Evolutionary conservation across 768 basidiomycete genomes (phyloP).

Genomic region (Tulasnella sp.): DNA sequence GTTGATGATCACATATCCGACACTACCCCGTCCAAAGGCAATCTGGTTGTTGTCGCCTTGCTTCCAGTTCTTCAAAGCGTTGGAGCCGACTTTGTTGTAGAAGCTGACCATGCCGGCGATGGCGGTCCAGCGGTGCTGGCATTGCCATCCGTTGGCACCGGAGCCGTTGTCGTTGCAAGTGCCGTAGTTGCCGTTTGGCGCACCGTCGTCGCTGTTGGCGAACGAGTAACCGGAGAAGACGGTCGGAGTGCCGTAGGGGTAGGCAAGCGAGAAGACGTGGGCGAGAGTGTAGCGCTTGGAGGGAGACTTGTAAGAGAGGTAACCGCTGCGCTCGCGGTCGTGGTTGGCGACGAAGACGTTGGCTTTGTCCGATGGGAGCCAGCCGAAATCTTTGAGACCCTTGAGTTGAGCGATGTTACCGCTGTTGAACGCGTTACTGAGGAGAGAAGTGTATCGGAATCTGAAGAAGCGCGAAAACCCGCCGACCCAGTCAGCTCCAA

Average conservation of each 20-base stretch:
- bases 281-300: constrained; percentile 17
- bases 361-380: constrained; percentile 52
- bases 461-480: constrained; percentile 31
- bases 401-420: constrained; percentile 36
- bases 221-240: constrained; percentile 57
- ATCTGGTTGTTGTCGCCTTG: constrained; percentile 57
- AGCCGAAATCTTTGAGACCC: constrained; percentile 43
- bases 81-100: constrained; percentile 25
- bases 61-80: constrained; percentile 47
- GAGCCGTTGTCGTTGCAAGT: constrained; percentile 29
- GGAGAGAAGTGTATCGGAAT: constrained; percentile 56
- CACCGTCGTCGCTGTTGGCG: constrained; percentile 48
- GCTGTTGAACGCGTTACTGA: constrained; percentile 52
- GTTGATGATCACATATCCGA: constrained; percentile 65
- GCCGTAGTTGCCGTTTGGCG: constrained; percentile 53
- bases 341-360: constrained; percentile 54
- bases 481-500: neutral
- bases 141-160: constrained; percentile 30
- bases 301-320: constrained; percentile 18
- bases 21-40: constrained; percentile 59
- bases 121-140: constrained; percentile 34
- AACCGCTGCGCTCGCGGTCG: constrained; percentile 22
- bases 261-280: constrained; percentile 32
- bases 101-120: constrained; percentile 33
- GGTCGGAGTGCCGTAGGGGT: constrained; percentile 63